phyloP scores from a whole-genome alignment of 2,329 filamentous ascomycete species.

The Colletotrichum gloeosporioides region DNA sequence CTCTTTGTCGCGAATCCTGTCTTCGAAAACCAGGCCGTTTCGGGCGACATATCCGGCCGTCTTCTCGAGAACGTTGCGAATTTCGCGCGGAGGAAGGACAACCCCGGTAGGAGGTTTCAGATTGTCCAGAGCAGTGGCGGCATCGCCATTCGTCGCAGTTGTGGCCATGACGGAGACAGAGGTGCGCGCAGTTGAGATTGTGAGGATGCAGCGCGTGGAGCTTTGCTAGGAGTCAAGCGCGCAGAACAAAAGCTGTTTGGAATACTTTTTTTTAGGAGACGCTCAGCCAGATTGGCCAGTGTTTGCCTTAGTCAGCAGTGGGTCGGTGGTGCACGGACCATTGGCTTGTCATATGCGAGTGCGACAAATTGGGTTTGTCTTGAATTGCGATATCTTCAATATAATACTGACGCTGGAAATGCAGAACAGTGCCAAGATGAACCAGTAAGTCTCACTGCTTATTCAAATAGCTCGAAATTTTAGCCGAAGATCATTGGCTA shows the following conservation, averaged over 20 bases:
- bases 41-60: slow-evolving; percentile 89
- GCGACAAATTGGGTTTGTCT: not conserved
- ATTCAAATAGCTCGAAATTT: not conserved
- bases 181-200: slow-evolving; percentile 20
- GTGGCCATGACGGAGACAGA: slow-evolving; percentile 37
- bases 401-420: not conserved
- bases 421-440: not conserved
- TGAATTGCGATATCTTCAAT: not conserved
- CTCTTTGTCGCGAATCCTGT: slow-evolving; percentile 86
- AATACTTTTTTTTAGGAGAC: slow-evolving; percentile 6
- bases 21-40: slow-evolving; percentile 74
- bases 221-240: slow-evolving; percentile 7
- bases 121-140: slow-evolving; percentile 62
- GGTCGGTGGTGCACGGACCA: not conserved
- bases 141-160: slow-evolving; percentile 56
- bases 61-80: slow-evolving; percentile 87
- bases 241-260: not conserved
- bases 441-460: not conserved
- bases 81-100: slow-evolving; percentile 87
- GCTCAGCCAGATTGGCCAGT: not conserved
- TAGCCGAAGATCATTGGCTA: not conserved
- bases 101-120: slow-evolving; percentile 82
- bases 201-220: slow-evolving; percentile 20
- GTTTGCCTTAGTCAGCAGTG: slow-evolving; percentile 1
- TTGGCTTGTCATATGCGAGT: not conserved